Evolutionary conservation across 2,329 filamentous ascomycete genomes (phyloP).

Genomic region (Blastomyces percursus): DNA sequence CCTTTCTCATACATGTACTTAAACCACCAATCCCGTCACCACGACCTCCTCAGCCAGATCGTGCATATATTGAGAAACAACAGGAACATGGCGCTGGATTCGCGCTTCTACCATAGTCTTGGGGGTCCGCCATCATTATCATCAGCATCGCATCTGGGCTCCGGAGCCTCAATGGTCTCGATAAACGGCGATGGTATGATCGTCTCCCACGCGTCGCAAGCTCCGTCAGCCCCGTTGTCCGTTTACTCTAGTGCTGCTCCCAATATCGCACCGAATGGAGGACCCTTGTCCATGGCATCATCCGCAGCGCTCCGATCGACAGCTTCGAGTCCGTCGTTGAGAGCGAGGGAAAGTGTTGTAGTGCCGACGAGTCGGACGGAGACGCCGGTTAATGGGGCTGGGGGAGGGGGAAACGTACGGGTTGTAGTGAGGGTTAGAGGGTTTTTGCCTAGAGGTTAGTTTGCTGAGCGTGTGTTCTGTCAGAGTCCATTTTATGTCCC

Average conservation of each 20-base stretch:
- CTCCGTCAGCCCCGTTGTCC: slow-evolving; percentile 23
- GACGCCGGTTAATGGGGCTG: slow-evolving; percentile 19
- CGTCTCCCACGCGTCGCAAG: slow-evolving; percentile 12
- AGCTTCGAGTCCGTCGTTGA: slow-evolving; percentile 67
- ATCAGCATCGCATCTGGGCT: slow-evolving; percentile 11
- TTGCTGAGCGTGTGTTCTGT: slow-evolving; percentile 3
- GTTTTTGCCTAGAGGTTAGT: slow-evolving; percentile 64
- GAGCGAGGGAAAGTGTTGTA: slow-evolving; percentile 58
- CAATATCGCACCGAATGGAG: slow-evolving; percentile 25
- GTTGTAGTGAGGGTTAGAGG: slow-evolving; percentile 73
- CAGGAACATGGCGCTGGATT: slow-evolving; percentile 33
- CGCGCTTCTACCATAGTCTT: slow-evolving; percentile 28
- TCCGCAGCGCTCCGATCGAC: slow-evolving; percentile 42
- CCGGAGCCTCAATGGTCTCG: slow-evolving; percentile 21
- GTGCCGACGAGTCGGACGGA: slow-evolving; percentile 39
- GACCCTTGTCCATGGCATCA: slow-evolving; percentile 27
- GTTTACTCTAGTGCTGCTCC: slow-evolving; percentile 26
- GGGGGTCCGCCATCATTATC: slow-evolving; percentile 8
- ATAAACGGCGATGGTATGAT: not conserved
- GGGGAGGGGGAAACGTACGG: slow-evolving; percentile 49
- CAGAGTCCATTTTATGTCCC: not conserved
- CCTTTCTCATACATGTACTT: slow-evolving; percentile 30
- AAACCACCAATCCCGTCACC: slow-evolving; percentile 28
- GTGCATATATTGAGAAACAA: slow-evolving; percentile 30
- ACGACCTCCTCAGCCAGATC: slow-evolving; percentile 30